These are phyloP conservation scores for Saccharomyces hybrid DNA, from an alignment of 1,139 yeast genomes.

Conservation along the genomic window DNA sequence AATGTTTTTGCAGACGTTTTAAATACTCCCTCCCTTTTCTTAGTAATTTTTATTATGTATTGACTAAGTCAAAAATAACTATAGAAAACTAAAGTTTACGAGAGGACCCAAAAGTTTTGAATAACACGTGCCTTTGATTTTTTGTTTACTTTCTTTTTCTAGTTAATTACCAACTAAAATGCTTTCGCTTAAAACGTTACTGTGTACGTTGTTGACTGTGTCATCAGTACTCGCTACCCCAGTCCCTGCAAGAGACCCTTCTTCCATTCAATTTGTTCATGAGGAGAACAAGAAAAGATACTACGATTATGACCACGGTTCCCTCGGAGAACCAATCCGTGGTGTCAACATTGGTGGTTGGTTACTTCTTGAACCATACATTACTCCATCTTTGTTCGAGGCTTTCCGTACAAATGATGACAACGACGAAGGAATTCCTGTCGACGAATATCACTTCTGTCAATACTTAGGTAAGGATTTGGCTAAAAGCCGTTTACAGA, in stretches of 20 bases:
- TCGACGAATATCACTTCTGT: slow-evolving; percentile 78
- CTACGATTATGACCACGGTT: slow-evolving; percentile 20
- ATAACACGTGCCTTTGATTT: background rate
- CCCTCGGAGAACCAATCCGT: slow-evolving; percentile 35
- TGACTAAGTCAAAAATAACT: background rate
- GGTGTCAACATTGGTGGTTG: slow-evolving; percentile 93
- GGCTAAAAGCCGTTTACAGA: slow-evolving; percentile 45
- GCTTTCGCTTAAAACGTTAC: background rate
- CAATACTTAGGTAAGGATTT: slow-evolving; percentile 53
- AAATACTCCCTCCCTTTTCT: too few relatives aligned
- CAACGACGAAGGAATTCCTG: slow-evolving; percentile 47
- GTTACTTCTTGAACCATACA: slow-evolving; percentile 82
- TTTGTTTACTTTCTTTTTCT: background rate
- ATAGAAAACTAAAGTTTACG: background rate
- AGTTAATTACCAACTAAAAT: background rate
- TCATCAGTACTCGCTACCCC: slow-evolving; percentile 12
- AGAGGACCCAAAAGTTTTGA: background rate
- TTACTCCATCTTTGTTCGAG: slow-evolving; percentile 75
- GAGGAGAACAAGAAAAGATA: slow-evolving; percentile 20
- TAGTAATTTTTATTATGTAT: background rate
- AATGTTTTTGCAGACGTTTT: background rate
- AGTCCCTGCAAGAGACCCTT: slow-evolving; percentile 16
- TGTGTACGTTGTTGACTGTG: background rate
- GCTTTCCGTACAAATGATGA: slow-evolving; percentile 30
- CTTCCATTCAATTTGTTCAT: slow-evolving; percentile 18